Evolutionary conservation across 2,329 filamentous ascomycete species (phyloP), one percentile per base, ranked within the genome.

Genomic region (Colletotrichum spinosum): DNA sequence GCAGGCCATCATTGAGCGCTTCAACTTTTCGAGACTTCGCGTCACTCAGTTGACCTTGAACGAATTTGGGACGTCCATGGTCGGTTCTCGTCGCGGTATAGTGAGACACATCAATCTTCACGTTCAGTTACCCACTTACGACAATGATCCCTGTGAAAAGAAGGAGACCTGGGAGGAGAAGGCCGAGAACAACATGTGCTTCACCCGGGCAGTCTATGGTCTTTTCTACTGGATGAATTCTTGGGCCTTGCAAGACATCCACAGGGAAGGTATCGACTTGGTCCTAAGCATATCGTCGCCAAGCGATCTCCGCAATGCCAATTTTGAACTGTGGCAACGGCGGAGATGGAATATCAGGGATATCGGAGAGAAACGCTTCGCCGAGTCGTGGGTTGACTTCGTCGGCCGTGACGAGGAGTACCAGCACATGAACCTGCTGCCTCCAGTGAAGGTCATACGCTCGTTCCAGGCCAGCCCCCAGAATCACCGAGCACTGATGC

Each of bases 111-210:
- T 74, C 8, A 68, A 69, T 55, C 64, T 73, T 35, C 51, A 62
- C 5, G 67, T 74, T 15, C 65, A 70, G 55, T 69, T 75, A 62
- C 65, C 65, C 39, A 67, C 62, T 13, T 73, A 73, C 56, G 59
- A 64, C 64, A 67, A 67, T 65, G 64, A 67, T 52, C 64, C 50
- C 60, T 50, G 54, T 54, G 57, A 65, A 62, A 55, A 60, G 67
- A 39, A 61, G 52, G 72, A 74, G 57, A 67, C 62, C 3, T 68
- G 70, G 45, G 67, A 72, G 25, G 72, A 75, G 13, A 71, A 72
- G 59, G 69, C 71, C 33, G 62, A 67, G 55, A 74, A 75, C 54
- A 72, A 74, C 39, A 44, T 53, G 25, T 65, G 63, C 55, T 75
- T 74, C 57, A 71, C 72, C 8, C 63, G 50, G 33, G 58, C 65